Evolutionary conservation across 257 asterid genomes (phyloP).

Genomic region (Eustoma russellianum): DNA sequence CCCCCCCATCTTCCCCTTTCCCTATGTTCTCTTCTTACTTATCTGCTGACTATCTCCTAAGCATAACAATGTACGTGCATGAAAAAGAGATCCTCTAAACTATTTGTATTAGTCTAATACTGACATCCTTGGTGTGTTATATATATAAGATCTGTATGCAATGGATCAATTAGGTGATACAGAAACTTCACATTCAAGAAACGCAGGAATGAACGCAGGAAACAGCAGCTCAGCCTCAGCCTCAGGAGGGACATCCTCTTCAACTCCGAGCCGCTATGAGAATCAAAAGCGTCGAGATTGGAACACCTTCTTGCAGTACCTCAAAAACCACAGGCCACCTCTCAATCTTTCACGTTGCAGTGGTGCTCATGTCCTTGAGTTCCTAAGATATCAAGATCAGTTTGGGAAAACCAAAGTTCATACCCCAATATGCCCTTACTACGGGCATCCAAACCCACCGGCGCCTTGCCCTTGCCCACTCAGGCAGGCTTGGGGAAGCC

Average conservation of each 20-base stretch:
- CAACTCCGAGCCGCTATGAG: constrained; percentile 73
- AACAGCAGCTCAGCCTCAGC: constrained; percentile 12
- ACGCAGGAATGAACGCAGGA: constrained; percentile 13
- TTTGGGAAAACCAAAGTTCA: constrained; percentile 88
- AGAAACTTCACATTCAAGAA: constrained; percentile 48
- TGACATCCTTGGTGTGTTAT: neutral
- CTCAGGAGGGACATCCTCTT: constrained; percentile 19
- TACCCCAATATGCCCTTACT: constrained; percentile 73
- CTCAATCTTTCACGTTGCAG: constrained; percentile 83
- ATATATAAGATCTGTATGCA: neutral
- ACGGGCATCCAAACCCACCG: constrained; percentile 88
- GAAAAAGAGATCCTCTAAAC: neutral
- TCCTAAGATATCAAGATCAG: constrained; percentile 88
- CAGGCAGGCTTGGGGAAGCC: constrained; percentile 96
- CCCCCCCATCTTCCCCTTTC: too few species aligned
- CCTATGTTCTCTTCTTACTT: too few species aligned
- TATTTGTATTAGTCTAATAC: neutral
- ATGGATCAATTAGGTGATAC: constrained; percentile 23
- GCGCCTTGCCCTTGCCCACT: constrained; percentile 97
- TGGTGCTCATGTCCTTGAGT: constrained; percentile 89
- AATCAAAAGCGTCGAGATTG: constrained; percentile 92
- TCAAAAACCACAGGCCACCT: constrained; percentile 89
- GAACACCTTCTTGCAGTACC: constrained; percentile 86
- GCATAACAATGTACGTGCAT: neutral
- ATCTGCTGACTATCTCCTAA: too few species aligned